Base-by-base conservation (phyloP, 2,329 filamentous ascomycete genomes). In the Cladobotryum mycophilum region DNA sequence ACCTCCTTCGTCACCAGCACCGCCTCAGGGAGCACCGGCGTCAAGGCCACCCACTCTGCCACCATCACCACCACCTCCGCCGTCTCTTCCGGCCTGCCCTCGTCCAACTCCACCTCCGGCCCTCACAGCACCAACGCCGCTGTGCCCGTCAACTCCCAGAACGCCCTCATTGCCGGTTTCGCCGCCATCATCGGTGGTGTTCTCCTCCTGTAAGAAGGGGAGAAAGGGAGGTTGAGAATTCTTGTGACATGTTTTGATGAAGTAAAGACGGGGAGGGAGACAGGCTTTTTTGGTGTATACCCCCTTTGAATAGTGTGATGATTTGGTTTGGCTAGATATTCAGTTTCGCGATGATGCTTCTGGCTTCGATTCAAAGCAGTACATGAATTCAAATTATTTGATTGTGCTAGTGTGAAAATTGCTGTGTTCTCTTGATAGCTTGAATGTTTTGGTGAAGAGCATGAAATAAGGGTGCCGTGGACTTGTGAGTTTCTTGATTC, bases 111-210 rank as follows among this genome's bases (percentile, higher is more conserved):
- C 9, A 60, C 58, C 11, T 55, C 40, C 22, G 44, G 34, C 9
- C 42, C 45, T 15, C 50, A 46, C 4, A 59, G 58, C 14, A 59
- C 56, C 45, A 67, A 60, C 52, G 67, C 65, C 44, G 67, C 64
- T 6, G 61, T 60, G 2, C 55, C 64, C n/a, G 56, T 62, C 51
- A 54, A 59, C 47, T 67, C 65, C 12, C 64, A 67, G 52, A 68
- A 68, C 45, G 67, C 64, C 14, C 47, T 70, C 5, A 40, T 71
- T 35, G 63, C 64, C 41, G 68, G 68, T 15, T 62, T 68, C 22
- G 68, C 64, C 18, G 64, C 61, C 13, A 45, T 66, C 37, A 58
- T 68, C 20, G 68, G 66, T 7, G 67, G 65, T 51, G 65, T 60
- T n/a, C 58, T 72, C 55, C 45, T 69, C 46, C 30, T 72, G 41